Conservation (phyloP, 768 basidiomycete genomes). For the Hericium erinaceus region DNA sequence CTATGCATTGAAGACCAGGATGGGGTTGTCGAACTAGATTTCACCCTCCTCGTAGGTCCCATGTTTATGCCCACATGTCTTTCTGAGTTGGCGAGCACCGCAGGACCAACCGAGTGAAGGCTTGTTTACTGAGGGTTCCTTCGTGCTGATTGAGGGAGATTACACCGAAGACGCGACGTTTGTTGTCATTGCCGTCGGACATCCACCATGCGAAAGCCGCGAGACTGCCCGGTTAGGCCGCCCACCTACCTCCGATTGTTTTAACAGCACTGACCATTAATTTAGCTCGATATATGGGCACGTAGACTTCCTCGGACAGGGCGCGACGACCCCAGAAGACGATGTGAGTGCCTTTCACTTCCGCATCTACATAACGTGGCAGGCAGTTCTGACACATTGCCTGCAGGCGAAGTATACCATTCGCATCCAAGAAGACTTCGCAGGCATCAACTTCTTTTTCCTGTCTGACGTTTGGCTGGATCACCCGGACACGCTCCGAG, state of each 20-base stretch:
- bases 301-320: slow-evolving; percentile 94
- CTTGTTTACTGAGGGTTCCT: slow-evolving; percentile 91
- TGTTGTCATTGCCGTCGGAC: slow-evolving; percentile 88
- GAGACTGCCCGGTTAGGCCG: slow-evolving; percentile 63
- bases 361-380: not conserved
- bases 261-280: slow-evolving; percentile 29
- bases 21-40: slow-evolving; percentile 81
- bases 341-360: slow-evolving; percentile 48
- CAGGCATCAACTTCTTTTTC: slow-evolving; percentile 82
- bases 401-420: slow-evolving; percentile 43
- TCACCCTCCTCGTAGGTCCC: slow-evolving; percentile 67
- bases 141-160: slow-evolving; percentile 92
- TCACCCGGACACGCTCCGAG: slow-evolving; percentile 69
- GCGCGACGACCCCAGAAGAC: slow-evolving; percentile 81
- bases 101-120: slow-evolving; percentile 90
- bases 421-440: slow-evolving; percentile 58
- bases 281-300: slow-evolving; percentile 93
- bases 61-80: not conserved
- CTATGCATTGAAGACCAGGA: slow-evolving; percentile 91
- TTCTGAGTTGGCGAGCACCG: not conserved
- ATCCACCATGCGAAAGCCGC: slow-evolving; percentile 91
- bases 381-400: not conserved
- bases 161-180: slow-evolving; percentile 89
- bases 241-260: not conserved
- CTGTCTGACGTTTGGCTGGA: slow-evolving; percentile 96